Conservation (phyloP, 345 rosid species). For the Salix koriyanagi region DNA sequence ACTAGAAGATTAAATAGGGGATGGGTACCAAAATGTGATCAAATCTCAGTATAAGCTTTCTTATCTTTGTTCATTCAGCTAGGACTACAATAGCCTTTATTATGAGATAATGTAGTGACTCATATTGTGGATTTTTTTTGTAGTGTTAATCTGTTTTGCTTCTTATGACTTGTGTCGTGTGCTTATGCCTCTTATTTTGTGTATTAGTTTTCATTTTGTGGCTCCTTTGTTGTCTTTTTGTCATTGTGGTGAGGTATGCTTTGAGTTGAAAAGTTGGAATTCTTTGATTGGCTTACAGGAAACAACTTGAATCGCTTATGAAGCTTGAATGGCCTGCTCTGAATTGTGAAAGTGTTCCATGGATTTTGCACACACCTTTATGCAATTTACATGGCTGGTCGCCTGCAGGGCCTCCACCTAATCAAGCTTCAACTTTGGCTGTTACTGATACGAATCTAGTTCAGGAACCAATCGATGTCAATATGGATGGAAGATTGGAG, state of each 20-base stretch:
- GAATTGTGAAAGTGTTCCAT: constrained; percentile 62
- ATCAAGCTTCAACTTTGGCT: constrained; percentile 38
- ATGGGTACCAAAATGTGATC: constrained; percentile 7
- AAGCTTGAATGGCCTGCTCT: constrained; percentile 74
- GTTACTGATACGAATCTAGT: constrained; percentile 36
- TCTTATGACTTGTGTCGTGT: neutral
- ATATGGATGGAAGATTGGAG: constrained; percentile 52
- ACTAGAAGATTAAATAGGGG: constrained; percentile 16
- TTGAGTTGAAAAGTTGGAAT: constrained; percentile 39
- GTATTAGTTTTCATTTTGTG: neutral
- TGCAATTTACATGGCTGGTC: constrained; percentile 80
- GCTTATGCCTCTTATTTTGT: constrained; percentile 7
- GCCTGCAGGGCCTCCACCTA: constrained; percentile 39
- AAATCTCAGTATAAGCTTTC: constrained; percentile 21
- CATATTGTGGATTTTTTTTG: neutral
- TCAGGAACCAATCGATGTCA: constrained; percentile 57
- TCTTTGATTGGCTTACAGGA: constrained; percentile 76
- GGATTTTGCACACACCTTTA: constrained; percentile 62
- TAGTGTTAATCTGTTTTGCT: constrained; percentile 1
- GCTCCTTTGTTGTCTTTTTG: constrained; percentile 16
- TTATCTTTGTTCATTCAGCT: constrained; percentile 16
- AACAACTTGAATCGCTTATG: constrained; percentile 77
- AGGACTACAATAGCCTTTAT: constrained; percentile 19
- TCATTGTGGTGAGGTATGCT: constrained; percentile 18
- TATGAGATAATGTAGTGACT: constrained; percentile 13